phyloP scores from a whole-genome alignment of 805 yeast genomes.

The Pichia manshurica region DNA sequence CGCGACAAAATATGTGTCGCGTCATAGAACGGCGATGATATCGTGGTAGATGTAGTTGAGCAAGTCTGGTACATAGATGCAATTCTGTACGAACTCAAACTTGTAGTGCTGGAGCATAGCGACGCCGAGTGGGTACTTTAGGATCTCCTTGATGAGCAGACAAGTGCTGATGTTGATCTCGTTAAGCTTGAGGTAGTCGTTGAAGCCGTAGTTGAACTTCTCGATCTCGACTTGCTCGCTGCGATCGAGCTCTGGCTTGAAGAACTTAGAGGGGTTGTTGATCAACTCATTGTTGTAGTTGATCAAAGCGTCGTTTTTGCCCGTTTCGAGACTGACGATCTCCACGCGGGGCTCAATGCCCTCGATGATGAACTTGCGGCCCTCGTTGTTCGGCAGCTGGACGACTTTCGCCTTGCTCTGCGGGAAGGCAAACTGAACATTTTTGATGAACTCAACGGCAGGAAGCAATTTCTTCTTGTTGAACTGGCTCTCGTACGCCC shows the following conservation, averaged over 20 bases:
- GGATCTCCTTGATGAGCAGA: conserved; percentile 32
- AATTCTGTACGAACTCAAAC: conserved; percentile 28
- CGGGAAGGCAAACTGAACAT: conserved; percentile 84
- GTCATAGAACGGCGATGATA: conserved; percentile 9
- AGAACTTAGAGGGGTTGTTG: conserved; percentile 12
- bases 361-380: conserved; percentile 81
- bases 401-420: conserved; percentile 92
- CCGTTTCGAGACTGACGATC: conserved; percentile 45
- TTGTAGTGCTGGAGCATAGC: conserved; percentile 30
- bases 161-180: conserved; percentile 38
- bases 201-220: conserved; percentile 29
- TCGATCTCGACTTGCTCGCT: conserved; percentile 28
- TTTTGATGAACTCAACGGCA: conserved; percentile 94
- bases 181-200: conserved; percentile 30
- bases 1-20: too few species aligned
- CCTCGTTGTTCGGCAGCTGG: conserved; percentile 48
- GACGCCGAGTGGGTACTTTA: conserved; percentile 29
- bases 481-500: conserved; percentile 85
- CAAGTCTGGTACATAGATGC: conserved; percentile 33
- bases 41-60: conserved; percentile 24
- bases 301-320: conserved; percentile 36
- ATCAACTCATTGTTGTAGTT: conserved; percentile 9
- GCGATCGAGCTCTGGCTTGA: conserved; percentile 16
- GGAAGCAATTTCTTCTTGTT: conserved; percentile 68
- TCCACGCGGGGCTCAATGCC: conserved; percentile 84